Evolutionary conservation across 2,329 filamentous ascomycete genomes (phyloP), one percentile per base, ranked within the genome.

Genomic region (Cytospora piceae): DNA sequence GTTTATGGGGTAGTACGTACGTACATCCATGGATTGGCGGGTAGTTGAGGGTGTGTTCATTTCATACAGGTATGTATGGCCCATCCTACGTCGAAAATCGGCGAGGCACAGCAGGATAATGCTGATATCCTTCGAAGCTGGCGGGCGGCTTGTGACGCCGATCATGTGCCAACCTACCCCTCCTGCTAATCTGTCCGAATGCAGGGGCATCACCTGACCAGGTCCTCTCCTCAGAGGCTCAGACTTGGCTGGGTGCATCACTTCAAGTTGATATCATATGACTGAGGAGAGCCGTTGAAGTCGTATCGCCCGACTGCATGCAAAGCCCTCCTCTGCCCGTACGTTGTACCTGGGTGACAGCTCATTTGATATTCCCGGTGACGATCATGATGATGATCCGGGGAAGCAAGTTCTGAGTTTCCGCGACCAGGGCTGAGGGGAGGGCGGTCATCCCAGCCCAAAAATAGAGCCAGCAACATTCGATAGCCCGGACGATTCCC

Each of bases 351-450:
- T 32, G 17, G 34, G 24, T 15, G 29, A 29, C 29, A 9, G 39
- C 42, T 11, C 42, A 20, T 3, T n/a, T 20, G 42, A 22, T 20
- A 9, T 1, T 17, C 49, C 49, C 22, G 11, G 58, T 27, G 51
- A 42, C 59, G 27, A 62, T 34, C 52, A 46, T 5, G 20, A 60
- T 12, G 57, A 15, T 37, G 42, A 31, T 20, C 46, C 52, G 52
- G 60, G 60, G 52, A 62, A 62, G 37, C 60, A 56, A 15, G 22
- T 27, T 39, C 32, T 27, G 24, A 27, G 29, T 11, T 34, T 15
- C 60, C 56, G 56, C 54, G 11, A 8, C 58, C 46, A 14, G 46
- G 39, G 22, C 31, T 52, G 31, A 29, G 22, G 32, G 32, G 32
- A 34, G 32, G 27, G 31, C 31, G 15, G 15, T 11, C 2, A 32